phyloP scores from a whole-genome alignment of 2,329 filamentous ascomycete genomes.

The Emydomyces testavorans region DNA sequence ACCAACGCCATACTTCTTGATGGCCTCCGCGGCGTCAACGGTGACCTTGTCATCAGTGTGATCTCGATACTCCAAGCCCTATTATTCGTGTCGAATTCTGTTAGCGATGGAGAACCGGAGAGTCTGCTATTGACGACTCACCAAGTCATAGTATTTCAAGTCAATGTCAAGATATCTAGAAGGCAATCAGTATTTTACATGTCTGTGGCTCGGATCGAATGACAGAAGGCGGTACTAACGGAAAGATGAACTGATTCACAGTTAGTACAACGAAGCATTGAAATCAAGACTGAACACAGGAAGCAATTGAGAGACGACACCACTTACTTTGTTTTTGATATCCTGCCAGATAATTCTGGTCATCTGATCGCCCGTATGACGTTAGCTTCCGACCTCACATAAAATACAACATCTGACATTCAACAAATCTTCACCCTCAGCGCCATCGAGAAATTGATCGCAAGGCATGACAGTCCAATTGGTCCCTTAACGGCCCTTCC shows the following conservation, averaged over 20 bases:
- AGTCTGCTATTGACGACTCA: slow-evolving; percentile 21
- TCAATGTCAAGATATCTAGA: slow-evolving; percentile 78
- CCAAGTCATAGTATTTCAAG: slow-evolving; percentile 92
- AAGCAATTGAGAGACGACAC: slow-evolving; percentile 12
- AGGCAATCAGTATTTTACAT: slow-evolving; percentile 17
- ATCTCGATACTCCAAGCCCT: slow-evolving; percentile 85
- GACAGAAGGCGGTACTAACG: slow-evolving; percentile 34
- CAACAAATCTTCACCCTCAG: not conserved
- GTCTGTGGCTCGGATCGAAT: not conserved
- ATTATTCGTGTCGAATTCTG: slow-evolving; percentile 5
- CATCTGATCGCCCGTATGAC: slow-evolving; percentile 50
- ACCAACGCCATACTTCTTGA: slow-evolving; percentile 97
- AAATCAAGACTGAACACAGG: slow-evolving; percentile 3
- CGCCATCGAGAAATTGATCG: no score
- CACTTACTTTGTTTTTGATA: slow-evolving; percentile 79
- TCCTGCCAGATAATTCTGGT: slow-evolving; percentile 97
- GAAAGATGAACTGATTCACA: slow-evolving; percentile 61
- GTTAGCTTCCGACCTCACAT: slow-evolving; percentile 3
- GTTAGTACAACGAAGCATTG: slow-evolving; percentile 8
- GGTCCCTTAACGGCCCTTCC: not conserved
- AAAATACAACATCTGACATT: no score
- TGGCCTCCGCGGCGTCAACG: slow-evolving; percentile 85
- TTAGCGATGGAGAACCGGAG: not conserved
- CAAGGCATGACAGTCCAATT: no score
- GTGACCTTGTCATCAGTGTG: slow-evolving; percentile 95